Conservation (phyloP, 139 green algal genomes). For the Monoraphidium neglectum region DNA sequence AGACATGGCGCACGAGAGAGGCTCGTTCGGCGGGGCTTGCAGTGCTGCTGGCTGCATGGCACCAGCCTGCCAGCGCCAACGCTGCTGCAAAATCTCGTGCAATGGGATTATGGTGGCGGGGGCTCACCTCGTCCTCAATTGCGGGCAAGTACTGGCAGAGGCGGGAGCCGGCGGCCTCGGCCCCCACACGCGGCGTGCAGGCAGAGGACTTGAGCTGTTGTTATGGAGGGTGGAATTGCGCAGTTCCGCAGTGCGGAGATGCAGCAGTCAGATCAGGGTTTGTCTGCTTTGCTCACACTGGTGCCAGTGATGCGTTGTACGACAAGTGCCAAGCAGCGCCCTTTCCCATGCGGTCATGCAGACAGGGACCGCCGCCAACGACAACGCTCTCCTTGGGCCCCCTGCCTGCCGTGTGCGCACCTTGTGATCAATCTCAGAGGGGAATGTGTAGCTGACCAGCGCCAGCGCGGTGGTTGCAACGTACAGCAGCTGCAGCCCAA, state of each 20-base stretch:
- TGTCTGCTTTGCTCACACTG: neutral
- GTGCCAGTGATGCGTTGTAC: neutral
- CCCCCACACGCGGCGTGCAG: slow-evolving; percentile 32
- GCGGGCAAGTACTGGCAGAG: slow-evolving; percentile 47
- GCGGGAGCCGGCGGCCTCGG: slow-evolving; percentile 24
- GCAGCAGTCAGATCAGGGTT: neutral
- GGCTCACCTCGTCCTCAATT: slow-evolving; percentile 41
- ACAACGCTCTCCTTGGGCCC: neutral
- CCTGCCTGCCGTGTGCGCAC: slow-evolving; percentile 4
- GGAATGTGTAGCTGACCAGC: slow-evolving; percentile 23
- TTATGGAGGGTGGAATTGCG: no score
- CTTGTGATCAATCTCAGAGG: slow-evolving; percentile 14
- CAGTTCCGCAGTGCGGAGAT: no score
- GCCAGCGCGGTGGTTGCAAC: slow-evolving; percentile 4
- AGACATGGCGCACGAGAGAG: no score
- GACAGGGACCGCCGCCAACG: slow-evolving; percentile 3
- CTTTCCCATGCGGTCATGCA: slow-evolving; percentile 2
- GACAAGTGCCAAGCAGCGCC: neutral
- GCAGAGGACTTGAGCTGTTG: slow-evolving; percentile 33
- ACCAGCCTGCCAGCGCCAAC: no score
- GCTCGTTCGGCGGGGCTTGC: no score
- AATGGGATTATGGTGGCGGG: no score
- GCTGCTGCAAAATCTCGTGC: no score
- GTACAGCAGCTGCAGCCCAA: slow-evolving; percentile 26
- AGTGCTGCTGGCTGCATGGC: no score